Conservation (phyloP, 1,139 yeast species). For the Schwanniomyces etchellsii region DNA sequence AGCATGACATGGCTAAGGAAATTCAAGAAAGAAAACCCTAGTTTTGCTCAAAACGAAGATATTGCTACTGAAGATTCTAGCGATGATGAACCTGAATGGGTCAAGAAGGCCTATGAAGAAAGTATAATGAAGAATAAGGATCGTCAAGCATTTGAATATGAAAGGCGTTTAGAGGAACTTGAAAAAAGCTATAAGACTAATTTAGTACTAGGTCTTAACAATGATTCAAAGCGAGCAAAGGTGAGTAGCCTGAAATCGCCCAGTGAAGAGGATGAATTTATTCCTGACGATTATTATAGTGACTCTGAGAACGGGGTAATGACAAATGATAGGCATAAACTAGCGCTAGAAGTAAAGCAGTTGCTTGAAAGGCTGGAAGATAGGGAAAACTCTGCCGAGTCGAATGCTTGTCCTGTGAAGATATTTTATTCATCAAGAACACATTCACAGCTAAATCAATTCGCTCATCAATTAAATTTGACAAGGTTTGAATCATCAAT, state of each 20-base stretch:
- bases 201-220: conserved; percentile 9
- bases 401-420: conserved; percentile 39
- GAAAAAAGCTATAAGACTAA: conserved; percentile 11
- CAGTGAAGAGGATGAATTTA: conserved; percentile 16
- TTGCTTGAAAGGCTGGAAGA: conserved; percentile 36
- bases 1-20: conserved; percentile 82
- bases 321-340: conserved; percentile 15
- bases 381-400: conserved; percentile 3
- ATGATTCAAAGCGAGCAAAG: conserved; percentile 6
- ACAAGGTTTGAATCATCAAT: conserved; percentile 64
- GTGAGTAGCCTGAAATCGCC: conserved; percentile 6
- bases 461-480: conserved; percentile 64
- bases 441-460: conserved; percentile 83
- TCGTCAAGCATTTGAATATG: conserved; percentile 33
- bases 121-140: conserved; percentile 25
- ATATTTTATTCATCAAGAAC: conserved; percentile 76
- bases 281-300: conserved; percentile 38
- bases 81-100: conserved; percentile 64
- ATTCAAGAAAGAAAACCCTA: conserved; percentile 32
- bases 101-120: conserved; percentile 35
- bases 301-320: conserved; percentile 19
- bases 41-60: conserved; percentile 5
- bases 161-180: conserved; percentile 27
- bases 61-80: conserved; percentile 9
- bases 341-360: conserved; percentile 40